Percentiles rank a stretch among this genome's conserved stretches.
Evolutionary conservation across 192 early-diverging fungal genomes (phyloP).

Genomic region (Backusella liffmaniae): DNA sequence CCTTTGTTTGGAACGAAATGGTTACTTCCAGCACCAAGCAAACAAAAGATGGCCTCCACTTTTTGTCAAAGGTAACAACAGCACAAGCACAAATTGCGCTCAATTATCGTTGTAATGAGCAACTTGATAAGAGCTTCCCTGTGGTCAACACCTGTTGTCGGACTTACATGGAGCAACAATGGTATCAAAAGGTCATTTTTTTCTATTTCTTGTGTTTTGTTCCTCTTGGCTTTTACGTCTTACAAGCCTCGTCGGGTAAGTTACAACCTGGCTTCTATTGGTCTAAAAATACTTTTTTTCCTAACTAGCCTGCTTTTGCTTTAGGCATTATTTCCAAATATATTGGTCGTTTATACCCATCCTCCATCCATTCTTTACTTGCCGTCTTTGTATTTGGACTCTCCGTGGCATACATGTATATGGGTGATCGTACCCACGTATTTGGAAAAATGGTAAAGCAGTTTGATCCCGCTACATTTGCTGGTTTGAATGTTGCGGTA

Average conservation of each 20-base stretch:
- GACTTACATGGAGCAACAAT: conserved; percentile 43
- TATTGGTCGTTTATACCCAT: conserved; percentile 20
- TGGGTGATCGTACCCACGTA: conserved; percentile 65
- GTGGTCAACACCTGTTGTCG: conserved; percentile 60
- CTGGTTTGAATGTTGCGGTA: conserved; percentile 37
- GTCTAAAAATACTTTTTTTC: neutral
- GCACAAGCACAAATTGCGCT: conserved; percentile 57
- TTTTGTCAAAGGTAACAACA: conserved; percentile 41
- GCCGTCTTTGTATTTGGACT: conserved; percentile 53
- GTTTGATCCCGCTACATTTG: conserved; percentile 47
- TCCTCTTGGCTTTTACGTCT: conserved; percentile 32
- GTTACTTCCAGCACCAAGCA: conserved; percentile 31
- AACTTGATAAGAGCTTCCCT: conserved; percentile 34
- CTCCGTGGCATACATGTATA: conserved; percentile 59
- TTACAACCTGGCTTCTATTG: neutral
- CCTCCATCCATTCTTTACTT: conserved; percentile 41
- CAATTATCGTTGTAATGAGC: conserved; percentile 62
- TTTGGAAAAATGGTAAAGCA: conserved; percentile 69
- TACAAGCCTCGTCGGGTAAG: neutral
- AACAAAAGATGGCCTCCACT: conserved; percentile 74
- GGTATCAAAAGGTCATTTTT: conserved; percentile 43
- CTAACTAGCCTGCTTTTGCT: neutral
- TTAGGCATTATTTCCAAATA: neutral
- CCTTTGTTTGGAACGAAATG: conserved; percentile 51
- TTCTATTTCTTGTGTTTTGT: conserved; percentile 38